Base-by-base conservation (phyloP, 2,329 filamentous ascomycete genomes). In the Talaromyces sp. region DNA sequence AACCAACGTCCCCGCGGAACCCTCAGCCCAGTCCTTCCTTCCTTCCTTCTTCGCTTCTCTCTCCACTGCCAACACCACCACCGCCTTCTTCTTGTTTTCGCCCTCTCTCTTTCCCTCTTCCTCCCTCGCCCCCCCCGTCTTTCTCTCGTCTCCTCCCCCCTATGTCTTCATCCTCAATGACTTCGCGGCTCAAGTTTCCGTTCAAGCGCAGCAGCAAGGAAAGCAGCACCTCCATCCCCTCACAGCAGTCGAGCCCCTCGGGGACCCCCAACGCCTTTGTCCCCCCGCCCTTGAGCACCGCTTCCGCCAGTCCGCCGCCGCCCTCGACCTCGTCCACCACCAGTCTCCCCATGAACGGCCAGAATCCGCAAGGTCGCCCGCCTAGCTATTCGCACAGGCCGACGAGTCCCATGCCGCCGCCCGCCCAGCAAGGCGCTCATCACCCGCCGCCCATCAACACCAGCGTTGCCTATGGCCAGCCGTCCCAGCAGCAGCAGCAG, bases 301-400 rank as follows among this genome's bases (percentile, higher is more conserved):
- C 70, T 49, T 70, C 74, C 39, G 62, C 70, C 53, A 73, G 71
- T 49, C 72, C 75, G 57, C 72, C 76, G 47, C 72, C 75, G 42
- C 72, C 75, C 55, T 72, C 75, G 66, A 80, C 77, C 69, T 75
- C 78, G 52, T 82, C 80, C 32, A 77, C 75, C 58, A 78, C 80
- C 63, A 82, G 81, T 67, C 77, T 83, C 53, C 76, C 82, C 68
- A 86, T 86, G 81, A 87, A 85, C 67, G 73, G 72, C 60, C 78
- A 77, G 65, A 81, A 82, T 65, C 78, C 80, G 49, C 77, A 84
- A 67, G 85, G 84, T 67, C 82, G 85, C 63, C 86, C 86, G 67
- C 86, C 86, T 51, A 87, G 84, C 71, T 88, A 88, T 73, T 82
- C 84, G 82, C 60, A 80, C 76, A 55, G 63, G 58, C 54, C 52